Percentiles rank a stretch among this genome's conserved stretches.
These are phyloP conservation scores for Leptoxyphium fumago DNA, from an alignment of 2,329 filamentous ascomycete species.

Conservation along the genomic window DNA sequence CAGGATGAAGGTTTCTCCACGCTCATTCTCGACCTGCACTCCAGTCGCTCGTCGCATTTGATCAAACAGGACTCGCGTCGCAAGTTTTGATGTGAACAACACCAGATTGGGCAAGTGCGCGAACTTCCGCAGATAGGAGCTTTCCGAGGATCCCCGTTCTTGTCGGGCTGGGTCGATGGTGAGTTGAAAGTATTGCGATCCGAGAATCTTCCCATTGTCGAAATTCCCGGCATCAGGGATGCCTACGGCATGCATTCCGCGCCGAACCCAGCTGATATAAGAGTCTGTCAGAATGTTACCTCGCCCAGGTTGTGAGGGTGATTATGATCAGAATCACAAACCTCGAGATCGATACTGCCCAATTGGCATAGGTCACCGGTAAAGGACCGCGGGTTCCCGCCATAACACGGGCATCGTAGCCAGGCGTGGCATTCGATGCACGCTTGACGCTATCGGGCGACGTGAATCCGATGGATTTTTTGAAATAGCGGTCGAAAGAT, in stretches of 20 bases:
- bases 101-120: conserved; percentile 9
- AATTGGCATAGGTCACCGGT: too few species aligned
- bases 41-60: conserved; percentile 1
- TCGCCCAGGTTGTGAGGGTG: too few species aligned
- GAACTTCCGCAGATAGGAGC: conserved; percentile 5
- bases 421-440: neutral
- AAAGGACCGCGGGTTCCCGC: too few species aligned
- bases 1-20: conserved; percentile 7
- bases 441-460: conserved; percentile 2
- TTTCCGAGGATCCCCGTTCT: conserved; percentile 6
- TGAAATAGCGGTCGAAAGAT: conserved; percentile 14
- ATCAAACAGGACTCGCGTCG: neutral
- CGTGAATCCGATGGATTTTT: conserved; percentile 10
- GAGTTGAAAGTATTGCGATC: neutral
- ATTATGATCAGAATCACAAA: too few species aligned
- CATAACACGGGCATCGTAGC: too few species aligned
- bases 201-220: neutral
- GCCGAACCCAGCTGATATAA: too few species aligned
- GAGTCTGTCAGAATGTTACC: conserved; percentile 8
- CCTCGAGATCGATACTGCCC: too few species aligned
- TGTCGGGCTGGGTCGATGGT: conserved; percentile 7
- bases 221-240: conserved; percentile 3
- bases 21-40: neutral
- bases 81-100: neutral
- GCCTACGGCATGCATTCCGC: conserved; percentile 11